A percentile compares a stretch with the other conserved stretches of the same genome.
Evolutionary conservation across 352 stramenopile genomes (phyloP).

Genomic region (Elongisporangium senticosum): DNA sequence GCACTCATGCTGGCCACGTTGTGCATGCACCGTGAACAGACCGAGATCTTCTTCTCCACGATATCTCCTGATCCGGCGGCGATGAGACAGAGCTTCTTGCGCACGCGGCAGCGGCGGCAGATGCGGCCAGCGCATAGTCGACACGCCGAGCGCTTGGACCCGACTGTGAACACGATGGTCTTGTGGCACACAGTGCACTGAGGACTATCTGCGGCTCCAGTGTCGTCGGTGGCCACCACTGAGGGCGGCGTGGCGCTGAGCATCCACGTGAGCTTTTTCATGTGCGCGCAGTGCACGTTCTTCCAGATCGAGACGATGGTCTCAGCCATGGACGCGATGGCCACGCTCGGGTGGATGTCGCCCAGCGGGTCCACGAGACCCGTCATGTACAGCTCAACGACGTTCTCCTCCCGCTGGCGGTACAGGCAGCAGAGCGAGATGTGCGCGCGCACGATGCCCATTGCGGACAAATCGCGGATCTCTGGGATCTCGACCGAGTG

Average conservation of each 20-base stretch:
- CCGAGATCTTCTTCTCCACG: slow-evolving; percentile 13
- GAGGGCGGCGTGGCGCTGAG: no score
- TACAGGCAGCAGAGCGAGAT: slow-evolving; percentile 33
- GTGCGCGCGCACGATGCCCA: slow-evolving; percentile 33
- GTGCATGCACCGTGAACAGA: slow-evolving; percentile 30
- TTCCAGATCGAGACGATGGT: background rate
- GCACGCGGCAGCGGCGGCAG: slow-evolving; percentile 18
- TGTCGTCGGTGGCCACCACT: no score
- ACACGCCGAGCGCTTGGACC: slow-evolving; percentile 5
- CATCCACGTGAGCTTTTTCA: slow-evolving; percentile 53
- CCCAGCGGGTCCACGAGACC: slow-evolving; percentile 22
- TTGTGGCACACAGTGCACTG: no score
- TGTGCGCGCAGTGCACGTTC: slow-evolving; percentile 15
- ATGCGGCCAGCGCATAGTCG: slow-evolving; percentile 24
- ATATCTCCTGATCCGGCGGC: slow-evolving; percentile 20
- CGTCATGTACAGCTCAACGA: slow-evolving; percentile 31
- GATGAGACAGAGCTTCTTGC: slow-evolving; percentile 17
- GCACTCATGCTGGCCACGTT: slow-evolving; percentile 20
- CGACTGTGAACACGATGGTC: no score
- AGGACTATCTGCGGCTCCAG: no score
- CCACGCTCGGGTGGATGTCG: no score
- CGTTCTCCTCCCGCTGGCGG: slow-evolving; percentile 19
- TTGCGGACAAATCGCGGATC: slow-evolving; percentile 24
- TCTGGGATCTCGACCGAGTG: slow-evolving; percentile 32
- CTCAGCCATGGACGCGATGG: no score